Evolutionary conservation across 192 early-diverging fungal genomes (phyloP).

Genomic region (Backusella psychrophila): DNA sequence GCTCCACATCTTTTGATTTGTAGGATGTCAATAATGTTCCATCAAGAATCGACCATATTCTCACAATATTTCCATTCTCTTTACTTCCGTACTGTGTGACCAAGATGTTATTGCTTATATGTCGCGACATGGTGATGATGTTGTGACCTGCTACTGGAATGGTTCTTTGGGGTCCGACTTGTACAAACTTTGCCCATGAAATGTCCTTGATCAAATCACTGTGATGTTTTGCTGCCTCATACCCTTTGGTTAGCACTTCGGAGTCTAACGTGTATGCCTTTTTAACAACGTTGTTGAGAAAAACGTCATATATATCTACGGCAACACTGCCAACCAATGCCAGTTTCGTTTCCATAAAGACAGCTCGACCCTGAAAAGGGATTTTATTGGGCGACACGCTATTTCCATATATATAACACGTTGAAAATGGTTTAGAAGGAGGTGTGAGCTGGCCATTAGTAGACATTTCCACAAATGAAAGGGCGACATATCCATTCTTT

Average conservation of each 20-base stretch:
- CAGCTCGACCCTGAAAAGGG: background rate
- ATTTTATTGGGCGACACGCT: background rate
- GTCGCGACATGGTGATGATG: background rate
- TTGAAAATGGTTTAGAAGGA: background rate
- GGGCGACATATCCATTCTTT: background rate
- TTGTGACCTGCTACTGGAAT: background rate
- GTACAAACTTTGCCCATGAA: background rate
- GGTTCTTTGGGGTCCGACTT: background rate
- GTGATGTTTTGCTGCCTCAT: background rate
- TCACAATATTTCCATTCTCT: background rate
- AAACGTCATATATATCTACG: background rate
- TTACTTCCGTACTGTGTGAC: background rate
- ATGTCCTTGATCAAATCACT: background rate
- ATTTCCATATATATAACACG: background rate
- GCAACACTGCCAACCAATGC: background rate
- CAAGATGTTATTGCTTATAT: background rate
- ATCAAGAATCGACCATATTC: constrained; percentile 9
- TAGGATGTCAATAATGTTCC: background rate
- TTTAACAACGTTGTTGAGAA: background rate
- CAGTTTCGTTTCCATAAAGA: background rate
- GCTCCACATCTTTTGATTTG: background rate
- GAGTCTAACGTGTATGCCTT: background rate
- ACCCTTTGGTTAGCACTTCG: background rate
- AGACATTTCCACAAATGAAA: background rate
- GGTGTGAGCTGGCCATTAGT: background rate